Conservation (phyloP, 768 basidiomycete species). For the Bullera alba region DNA sequence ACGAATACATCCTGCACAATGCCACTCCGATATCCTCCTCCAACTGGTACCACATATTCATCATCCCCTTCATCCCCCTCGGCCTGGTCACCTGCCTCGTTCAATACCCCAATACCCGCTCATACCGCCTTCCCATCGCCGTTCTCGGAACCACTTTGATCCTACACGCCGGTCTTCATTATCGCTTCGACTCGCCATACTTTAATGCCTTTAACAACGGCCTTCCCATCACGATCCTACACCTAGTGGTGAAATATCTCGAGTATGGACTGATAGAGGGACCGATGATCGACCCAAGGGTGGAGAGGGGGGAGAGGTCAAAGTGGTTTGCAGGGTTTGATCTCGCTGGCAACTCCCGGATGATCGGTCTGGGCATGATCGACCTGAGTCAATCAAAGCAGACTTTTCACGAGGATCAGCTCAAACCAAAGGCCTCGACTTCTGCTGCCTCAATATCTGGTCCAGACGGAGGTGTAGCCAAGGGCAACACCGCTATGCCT, state of each 20-base stretch:
- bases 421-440: neutral
- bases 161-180: neutral
- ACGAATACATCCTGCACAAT: constrained; percentile 17
- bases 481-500: neutral
- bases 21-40: constrained; percentile 11
- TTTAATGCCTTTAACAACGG: constrained; percentile 30
- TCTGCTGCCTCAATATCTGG: neutral
- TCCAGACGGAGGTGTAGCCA: neutral
- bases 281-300: constrained; percentile 24
- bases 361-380: constrained; percentile 24
- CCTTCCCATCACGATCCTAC: constrained; percentile 18
- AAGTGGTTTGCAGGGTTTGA: constrained; percentile 18
- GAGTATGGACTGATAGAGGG: constrained; percentile 23
- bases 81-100: constrained; percentile 19
- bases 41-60: constrained; percentile 12
- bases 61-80: constrained; percentile 20
- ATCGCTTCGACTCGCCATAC: constrained; percentile 4
- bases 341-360: constrained; percentile 19
- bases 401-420: too few relatives aligned
- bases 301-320: constrained; percentile 10
- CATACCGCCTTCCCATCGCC: neutral
- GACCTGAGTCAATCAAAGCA: too few relatives aligned
- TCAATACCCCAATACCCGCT: constrained; percentile 4
- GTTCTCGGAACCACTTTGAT: neutral
- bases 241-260: constrained; percentile 21